Conservation (phyloP, 345 rosid genomes). For the Diplotaxis tenuifolia region DNA sequence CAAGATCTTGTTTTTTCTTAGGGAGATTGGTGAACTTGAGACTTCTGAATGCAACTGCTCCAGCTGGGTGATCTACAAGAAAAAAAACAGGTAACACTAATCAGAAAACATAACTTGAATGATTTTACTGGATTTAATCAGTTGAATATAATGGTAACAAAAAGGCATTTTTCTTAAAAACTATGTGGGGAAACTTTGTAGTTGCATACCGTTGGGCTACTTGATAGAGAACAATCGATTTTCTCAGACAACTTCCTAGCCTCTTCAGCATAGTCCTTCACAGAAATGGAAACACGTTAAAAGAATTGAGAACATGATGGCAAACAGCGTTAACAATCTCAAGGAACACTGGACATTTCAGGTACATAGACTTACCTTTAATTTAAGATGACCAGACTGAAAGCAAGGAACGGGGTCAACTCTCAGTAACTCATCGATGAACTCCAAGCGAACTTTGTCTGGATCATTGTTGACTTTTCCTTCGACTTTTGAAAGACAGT, state of each 20-base stretch:
- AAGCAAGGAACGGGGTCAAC: constrained; percentile 61
- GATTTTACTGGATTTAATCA: not conserved
- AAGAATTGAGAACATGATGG: constrained; percentile 13
- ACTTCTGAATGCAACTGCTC: constrained; percentile 60
- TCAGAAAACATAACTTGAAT: constrained; percentile 7
- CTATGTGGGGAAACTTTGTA: constrained; percentile 18
- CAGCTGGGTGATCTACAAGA: constrained; percentile 61
- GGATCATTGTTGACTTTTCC: constrained; percentile 41
- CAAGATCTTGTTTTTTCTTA: constrained; percentile 51
- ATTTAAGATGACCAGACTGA: constrained; percentile 55
- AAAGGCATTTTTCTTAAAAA: not conserved
- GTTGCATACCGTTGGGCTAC: constrained; percentile 49
- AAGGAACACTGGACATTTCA: constrained; percentile 5
- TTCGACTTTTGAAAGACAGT: constrained; percentile 54
- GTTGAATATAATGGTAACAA: not conserved
- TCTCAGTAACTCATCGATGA: constrained; percentile 50
- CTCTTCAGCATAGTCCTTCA: constrained; percentile 65
- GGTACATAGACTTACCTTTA: constrained; percentile 59
- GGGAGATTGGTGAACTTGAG: constrained; percentile 51
- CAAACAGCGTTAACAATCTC: constrained; percentile 6
- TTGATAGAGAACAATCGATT: constrained; percentile 52
- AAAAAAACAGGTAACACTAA: constrained; percentile 11
- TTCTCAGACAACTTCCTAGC: constrained; percentile 58
- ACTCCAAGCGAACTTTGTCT: constrained; percentile 51
- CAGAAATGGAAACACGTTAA: constrained; percentile 14